A percentile compares a stretch with the other conserved stretches of the same genome.
These are phyloP conservation scores for Musa beccarii DNA, from an alignment of 176 grass and related monocot species.

Conservation along the genomic window DNA sequence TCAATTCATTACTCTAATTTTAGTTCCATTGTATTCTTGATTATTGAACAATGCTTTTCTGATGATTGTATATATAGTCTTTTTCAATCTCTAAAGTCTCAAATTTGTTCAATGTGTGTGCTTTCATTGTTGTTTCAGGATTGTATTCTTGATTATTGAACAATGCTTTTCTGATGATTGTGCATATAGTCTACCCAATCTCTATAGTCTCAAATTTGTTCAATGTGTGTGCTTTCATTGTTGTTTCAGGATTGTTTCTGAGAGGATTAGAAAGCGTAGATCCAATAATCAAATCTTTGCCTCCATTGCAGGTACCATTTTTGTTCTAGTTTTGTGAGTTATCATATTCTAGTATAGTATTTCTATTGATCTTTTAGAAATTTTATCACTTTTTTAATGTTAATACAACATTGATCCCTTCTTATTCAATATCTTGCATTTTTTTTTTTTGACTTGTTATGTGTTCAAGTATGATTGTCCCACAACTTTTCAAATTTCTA, in stretches of 20 bases:
- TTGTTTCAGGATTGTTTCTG: conserved; percentile 44
- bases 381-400: neutral
- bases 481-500: no score
- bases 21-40: conserved; percentile 7
- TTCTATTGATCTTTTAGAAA: neutral
- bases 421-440: no score
- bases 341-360: neutral
- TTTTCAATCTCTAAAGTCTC: neutral
- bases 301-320: conserved; percentile 54
- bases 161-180: no score
- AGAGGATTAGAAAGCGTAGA: conserved; percentile 34
- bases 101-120: conserved; percentile 13
- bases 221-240: conserved; percentile 19
- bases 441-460: no score
- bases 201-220: neutral
- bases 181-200: no score
- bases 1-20: no score
- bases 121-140: conserved; percentile 35
- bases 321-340: neutral
- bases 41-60: no score
- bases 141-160: conserved; percentile 7
- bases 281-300: conserved; percentile 39
- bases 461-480: no score
- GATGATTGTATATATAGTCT: no score
- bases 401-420: no score